Base-by-base conservation (phyloP, 2,329 filamentous ascomycete species). In the Penicillium nordicum region DNA sequence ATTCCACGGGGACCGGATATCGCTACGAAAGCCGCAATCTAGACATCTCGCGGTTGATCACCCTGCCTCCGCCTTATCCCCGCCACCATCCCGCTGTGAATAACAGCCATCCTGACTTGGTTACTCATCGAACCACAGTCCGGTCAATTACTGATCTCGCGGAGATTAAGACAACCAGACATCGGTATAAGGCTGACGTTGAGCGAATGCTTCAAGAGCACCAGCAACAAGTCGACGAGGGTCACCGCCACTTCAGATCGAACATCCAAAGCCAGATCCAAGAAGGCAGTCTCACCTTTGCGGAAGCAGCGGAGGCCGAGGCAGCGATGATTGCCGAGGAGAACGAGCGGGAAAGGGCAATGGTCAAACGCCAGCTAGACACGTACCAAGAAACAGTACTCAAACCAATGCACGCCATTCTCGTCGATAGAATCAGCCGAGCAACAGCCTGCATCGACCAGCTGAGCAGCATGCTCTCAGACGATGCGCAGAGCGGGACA, bases 11-110 rank as follows among this genome's bases (percentile, higher is more conserved):
- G 7, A 59, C 60, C 41, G 56, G 61, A 21, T 53, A 60, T 54
- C 63, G 44, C 36, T 57, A 57, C 23, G 79, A 82, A 75, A 81
- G 65, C 27, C 75, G 74, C 23, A 85, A 85, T 56, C 77, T 97
- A 4, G 93, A 99, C 68, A 88, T 97, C 27, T 97, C 94, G 4
- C 84, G 94, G 29, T 84, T 99, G 1, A 89, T 99, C 5, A 97
- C 94, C 0, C 80, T 99, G 30, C 94, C 94, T 9, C 94, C 94
- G 1, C 90, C 94, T 2, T 97, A 96, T 71, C 94, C 94, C 1
- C 87, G 93, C 8, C 93, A 97, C 68, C 89, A 97, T 66, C 94
- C 94, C 9, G 94, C 94, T 0, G 90, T 97, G 16, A 97, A 96
- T 72, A 99, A 97, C 69, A 95, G 85, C 64, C 94, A 99, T 69